Percentiles rank a stretch among this genome's conserved stretches.
Conservation (phyloP, 2,329 filamentous ascomycete species). For the Fusarium stilboides region DNA sequence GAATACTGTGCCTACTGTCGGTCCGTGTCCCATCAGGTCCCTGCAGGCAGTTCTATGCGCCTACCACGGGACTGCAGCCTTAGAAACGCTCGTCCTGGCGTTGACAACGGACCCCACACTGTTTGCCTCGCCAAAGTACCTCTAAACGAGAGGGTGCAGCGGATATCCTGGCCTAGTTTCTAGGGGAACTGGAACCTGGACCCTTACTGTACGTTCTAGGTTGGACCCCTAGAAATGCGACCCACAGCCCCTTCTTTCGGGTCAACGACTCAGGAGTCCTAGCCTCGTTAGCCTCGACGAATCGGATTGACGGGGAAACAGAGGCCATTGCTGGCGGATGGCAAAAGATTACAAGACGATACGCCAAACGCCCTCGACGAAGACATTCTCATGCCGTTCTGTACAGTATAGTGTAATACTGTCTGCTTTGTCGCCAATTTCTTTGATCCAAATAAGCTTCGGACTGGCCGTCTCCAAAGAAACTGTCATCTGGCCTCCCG, state of each 20-base stretch:
- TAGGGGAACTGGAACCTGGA: neutral
- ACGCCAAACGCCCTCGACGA: slow-evolving; percentile 18
- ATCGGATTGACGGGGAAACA: slow-evolving; percentile 33
- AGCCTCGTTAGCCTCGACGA: slow-evolving; percentile 24
- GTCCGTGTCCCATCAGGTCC: slow-evolving; percentile 18
- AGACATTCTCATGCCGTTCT: neutral
- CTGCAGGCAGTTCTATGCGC: slow-evolving; percentile 20
- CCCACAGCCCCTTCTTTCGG: slow-evolving; percentile 22
- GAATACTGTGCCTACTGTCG: slow-evolving; percentile 18
- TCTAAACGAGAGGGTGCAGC: slow-evolving; percentile 16
- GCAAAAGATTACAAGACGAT: slow-evolving; percentile 30
- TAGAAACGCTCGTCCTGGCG: slow-evolving; percentile 8
- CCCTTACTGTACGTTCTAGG: slow-evolving; percentile 18
- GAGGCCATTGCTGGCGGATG: slow-evolving; percentile 19
- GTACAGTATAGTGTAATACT: slow-evolving; percentile 11
- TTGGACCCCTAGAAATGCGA: slow-evolving; percentile 39
- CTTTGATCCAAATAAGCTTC: slow-evolving; percentile 13
- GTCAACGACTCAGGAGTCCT: slow-evolving; percentile 42
- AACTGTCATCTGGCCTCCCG: slow-evolving; percentile 15
- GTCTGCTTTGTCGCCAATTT: slow-evolving; percentile 19
- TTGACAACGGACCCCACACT: slow-evolving; percentile 37
- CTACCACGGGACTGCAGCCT: slow-evolving; percentile 29
- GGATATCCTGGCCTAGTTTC: slow-evolving; percentile 4
- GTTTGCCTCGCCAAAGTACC: slow-evolving; percentile 43
- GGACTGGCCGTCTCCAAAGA: slow-evolving; percentile 30